Conservation (phyloP, 179 eudicot genomes). For the Sideroxylon spinosum region DNA sequence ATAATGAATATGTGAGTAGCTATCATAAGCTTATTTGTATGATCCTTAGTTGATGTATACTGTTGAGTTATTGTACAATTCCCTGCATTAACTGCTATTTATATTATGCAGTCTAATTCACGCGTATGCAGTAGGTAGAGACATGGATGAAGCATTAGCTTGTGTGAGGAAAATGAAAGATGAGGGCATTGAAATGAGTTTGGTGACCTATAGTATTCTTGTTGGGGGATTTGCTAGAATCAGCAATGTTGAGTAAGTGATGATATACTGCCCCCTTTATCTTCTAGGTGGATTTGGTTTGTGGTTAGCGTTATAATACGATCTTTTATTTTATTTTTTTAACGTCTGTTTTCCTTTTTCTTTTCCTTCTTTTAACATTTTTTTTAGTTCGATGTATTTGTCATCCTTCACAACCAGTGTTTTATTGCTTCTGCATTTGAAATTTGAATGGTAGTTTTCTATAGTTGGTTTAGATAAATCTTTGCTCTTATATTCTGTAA, state of each 20-base stretch:
- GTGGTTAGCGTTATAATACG: background rate
- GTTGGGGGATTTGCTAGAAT: slow-evolving; percentile 86
- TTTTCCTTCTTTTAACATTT: background rate
- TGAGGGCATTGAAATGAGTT: slow-evolving; percentile 76
- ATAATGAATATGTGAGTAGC: background rate
- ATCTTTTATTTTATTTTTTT: background rate
- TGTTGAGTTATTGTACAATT: background rate
- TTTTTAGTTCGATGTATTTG: background rate
- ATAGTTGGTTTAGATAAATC: background rate
- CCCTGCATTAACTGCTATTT: slow-evolving; percentile 13
- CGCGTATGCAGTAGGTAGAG: slow-evolving; percentile 91
- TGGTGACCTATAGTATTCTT: slow-evolving; percentile 87
- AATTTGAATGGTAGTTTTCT: background rate
- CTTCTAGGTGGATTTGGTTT: background rate
- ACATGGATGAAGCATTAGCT: slow-evolving; percentile 91
- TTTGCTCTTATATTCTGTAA: background rate
- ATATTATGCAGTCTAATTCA: slow-evolving; percentile 78
- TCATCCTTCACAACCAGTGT: background rate
- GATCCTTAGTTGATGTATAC: background rate
- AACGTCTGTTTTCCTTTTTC: background rate
- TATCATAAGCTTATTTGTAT: background rate
- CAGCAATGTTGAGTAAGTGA: slow-evolving; percentile 75
- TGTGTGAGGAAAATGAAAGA: slow-evolving; percentile 91
- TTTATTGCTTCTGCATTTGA: background rate
- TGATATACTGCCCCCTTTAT: background rate